phyloP scores from a whole-genome alignment of 2,329 filamentous ascomycete species.

The Apiospora phragmitis region DNA sequence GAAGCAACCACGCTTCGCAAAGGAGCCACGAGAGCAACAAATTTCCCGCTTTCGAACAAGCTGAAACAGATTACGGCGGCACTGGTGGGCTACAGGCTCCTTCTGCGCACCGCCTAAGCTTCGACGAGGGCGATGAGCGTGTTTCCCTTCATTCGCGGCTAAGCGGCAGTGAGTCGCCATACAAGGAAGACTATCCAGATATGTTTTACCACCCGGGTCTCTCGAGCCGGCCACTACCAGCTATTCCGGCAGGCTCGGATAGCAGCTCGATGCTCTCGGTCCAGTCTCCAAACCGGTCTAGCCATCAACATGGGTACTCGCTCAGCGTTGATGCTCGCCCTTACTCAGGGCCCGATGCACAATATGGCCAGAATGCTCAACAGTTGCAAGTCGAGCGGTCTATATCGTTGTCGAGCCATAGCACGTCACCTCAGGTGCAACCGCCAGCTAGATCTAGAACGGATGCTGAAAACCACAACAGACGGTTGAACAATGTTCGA shows the following conservation, averaged over 20 bases:
- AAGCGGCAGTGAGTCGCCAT: conserved; percentile 65
- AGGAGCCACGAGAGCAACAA: conserved; percentile 42
- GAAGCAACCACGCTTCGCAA: conserved; percentile 36
- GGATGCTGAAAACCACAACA: conserved; percentile 73
- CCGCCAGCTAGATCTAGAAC: conserved; percentile 91
- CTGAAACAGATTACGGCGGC: conserved; percentile 80
- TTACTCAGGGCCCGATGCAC: conserved; percentile 50
- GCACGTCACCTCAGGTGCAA: conserved; percentile 74
- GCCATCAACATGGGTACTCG: conserved; percentile 51
- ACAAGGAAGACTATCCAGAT: conserved; percentile 76
- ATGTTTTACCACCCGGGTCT: conserved; percentile 93
- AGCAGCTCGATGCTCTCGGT: conserved; percentile 52
- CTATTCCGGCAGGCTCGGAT: conserved; percentile 64
- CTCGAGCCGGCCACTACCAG: conserved; percentile 62
- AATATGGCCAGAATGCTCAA: conserved; percentile 45
- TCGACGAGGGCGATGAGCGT: conserved; percentile 88
- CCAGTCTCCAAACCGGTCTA: conserved; percentile 46
- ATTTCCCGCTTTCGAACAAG: conserved; percentile 53
- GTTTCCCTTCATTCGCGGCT: conserved; percentile 56
- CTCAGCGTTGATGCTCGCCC: conserved; percentile 47
- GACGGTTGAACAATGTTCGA: conserved; percentile 46
- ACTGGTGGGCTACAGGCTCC: conserved; percentile 88
- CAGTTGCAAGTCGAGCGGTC: conserved; percentile 64
- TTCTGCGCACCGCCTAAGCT: conserved; percentile 73
- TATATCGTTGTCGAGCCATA: conserved; percentile 80